phyloP scores from a whole-genome alignment of 169 alveolate genomes.

The Plasmodium cynomolgi region DNA sequence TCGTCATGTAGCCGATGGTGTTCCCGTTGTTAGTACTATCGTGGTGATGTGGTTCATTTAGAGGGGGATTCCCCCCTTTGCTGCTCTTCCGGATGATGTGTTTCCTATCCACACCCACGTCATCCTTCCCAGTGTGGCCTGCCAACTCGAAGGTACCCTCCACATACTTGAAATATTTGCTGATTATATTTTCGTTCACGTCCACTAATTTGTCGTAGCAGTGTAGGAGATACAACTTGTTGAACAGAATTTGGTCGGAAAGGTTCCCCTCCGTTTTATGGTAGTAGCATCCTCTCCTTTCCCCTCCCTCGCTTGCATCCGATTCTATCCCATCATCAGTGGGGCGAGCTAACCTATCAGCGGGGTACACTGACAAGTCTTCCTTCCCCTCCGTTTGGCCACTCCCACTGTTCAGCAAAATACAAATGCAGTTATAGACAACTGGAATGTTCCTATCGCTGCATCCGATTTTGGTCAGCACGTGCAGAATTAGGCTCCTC shows the following conservation, averaged over 20 bases:
- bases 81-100: not conserved
- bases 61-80: not conserved
- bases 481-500: constrained; percentile 53
- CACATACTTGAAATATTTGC: constrained; percentile 70
- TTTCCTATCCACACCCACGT: not conserved
- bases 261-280: not conserved
- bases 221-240: constrained; percentile 33
- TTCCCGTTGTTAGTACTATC: not conserved
- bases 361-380: not conserved
- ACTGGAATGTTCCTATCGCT: constrained; percentile 68
- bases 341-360: not conserved
- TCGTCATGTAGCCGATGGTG: not conserved
- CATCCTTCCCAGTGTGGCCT: not conserved
- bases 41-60: not conserved
- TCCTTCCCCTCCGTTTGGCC: not conserved
- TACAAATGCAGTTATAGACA: constrained; percentile 57
- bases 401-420: constrained; percentile 7
- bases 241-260: not conserved
- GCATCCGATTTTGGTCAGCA: constrained; percentile 58
- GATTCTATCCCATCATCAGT: not conserved
- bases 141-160: not conserved
- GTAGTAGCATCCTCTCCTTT: not conserved
- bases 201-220: constrained; percentile 69
- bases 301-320: not conserved
- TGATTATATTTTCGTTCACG: constrained; percentile 59